These are phyloP conservation scores for Elongisporangium senticosum DNA, from an alignment of 352 stramenopile genomes.

Conservation along the genomic window DNA sequence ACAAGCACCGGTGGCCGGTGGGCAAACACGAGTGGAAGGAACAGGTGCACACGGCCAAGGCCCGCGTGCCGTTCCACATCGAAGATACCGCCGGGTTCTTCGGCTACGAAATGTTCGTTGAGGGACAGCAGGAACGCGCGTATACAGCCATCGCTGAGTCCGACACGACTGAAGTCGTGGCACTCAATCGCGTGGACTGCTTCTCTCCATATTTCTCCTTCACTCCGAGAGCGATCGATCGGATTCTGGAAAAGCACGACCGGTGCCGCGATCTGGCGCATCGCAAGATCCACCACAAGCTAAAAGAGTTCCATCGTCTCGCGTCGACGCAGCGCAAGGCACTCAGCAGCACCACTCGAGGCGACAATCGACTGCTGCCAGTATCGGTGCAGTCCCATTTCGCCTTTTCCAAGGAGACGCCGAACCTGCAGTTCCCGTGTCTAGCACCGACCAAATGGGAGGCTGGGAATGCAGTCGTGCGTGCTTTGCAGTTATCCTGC, in stretches of 20 bases:
- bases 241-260: slow-evolving; percentile 49
- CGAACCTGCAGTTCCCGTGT: slow-evolving; percentile 56
- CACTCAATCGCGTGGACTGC: slow-evolving; percentile 65
- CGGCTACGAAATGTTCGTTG: slow-evolving; percentile 68
- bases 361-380: slow-evolving; percentile 11
- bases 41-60: slow-evolving; percentile 43
- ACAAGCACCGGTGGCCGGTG: slow-evolving; percentile 52
- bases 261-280: slow-evolving; percentile 33
- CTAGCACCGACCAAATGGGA: slow-evolving; percentile 42
- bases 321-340: slow-evolving; percentile 16
- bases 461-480: slow-evolving; percentile 46
- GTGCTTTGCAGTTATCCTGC: slow-evolving; percentile 39
- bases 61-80: slow-evolving; percentile 41
- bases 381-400: slow-evolving; percentile 39
- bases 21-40: slow-evolving; percentile 49
- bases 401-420: slow-evolving; percentile 30
- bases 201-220: slow-evolving; percentile 75
- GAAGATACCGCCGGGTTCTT: slow-evolving; percentile 55
- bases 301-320: slow-evolving; percentile 37
- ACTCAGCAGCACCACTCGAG: slow-evolving; percentile 15
- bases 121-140: slow-evolving; percentile 32
- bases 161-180: slow-evolving; percentile 42
- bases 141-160: slow-evolving; percentile 61
- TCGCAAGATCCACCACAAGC: slow-evolving; percentile 44
- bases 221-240: slow-evolving; percentile 48